Percentiles rank a stretch among this genome's conserved stretches.
Evolutionary conservation across 768 basidiomycete genomes (phyloP).

Genomic region (Trametes cubensis): DNA sequence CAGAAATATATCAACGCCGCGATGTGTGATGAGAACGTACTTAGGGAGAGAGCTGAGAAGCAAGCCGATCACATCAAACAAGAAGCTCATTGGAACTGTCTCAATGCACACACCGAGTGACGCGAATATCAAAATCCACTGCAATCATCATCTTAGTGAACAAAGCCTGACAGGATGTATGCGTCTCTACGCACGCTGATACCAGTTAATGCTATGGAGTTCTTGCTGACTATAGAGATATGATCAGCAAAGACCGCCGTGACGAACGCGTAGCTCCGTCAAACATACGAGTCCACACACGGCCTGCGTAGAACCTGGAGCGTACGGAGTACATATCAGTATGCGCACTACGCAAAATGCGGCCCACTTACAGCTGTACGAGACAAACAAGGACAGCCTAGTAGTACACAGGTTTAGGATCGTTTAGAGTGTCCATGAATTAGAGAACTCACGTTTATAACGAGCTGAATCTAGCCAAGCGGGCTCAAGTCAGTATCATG

Average conservation of each 20-base stretch:
- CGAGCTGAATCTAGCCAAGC: neutral
- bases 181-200: neutral
- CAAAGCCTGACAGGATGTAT: neutral
- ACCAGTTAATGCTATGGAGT: neutral
- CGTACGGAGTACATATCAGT: neutral
- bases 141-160: neutral
- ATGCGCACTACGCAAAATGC: neutral
- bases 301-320: neutral
- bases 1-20: neutral
- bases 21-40: neutral
- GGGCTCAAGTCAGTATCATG: neutral
- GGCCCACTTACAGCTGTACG: neutral
- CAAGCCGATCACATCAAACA: too few relatives aligned
- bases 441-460: neutral
- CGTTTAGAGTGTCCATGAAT: neutral
- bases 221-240: neutral
- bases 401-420: neutral
- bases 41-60: neutral
- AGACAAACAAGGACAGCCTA: neutral
- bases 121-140: neutral
- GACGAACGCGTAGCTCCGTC: neutral
- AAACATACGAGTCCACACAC: neutral
- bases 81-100: too few relatives aligned
- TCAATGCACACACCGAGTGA: neutral
- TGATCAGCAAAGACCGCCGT: neutral